A percentile compares a stretch with the other conserved stretches of the same genome.
Evolutionary conservation across 2,329 filamentous ascomycete species (phyloP).

Genomic region (Arthrobotrys entomopaga): DNA sequence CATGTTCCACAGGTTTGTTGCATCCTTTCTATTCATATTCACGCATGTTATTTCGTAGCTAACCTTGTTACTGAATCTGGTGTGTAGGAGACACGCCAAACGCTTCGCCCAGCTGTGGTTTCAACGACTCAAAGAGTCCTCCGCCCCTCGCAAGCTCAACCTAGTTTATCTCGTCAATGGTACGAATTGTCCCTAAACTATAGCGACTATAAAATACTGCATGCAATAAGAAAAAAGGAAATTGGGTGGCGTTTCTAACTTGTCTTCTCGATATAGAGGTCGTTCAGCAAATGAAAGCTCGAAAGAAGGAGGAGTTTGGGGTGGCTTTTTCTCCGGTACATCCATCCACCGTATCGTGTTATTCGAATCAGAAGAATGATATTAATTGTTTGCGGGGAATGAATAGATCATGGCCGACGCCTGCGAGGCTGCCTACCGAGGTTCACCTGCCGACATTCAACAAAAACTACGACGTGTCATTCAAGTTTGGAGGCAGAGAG

Average conservation of each 20-base stretch:
- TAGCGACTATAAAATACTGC: too few species aligned
- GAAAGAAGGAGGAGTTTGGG: conserved; percentile 91
- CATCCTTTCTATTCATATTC: not conserved
- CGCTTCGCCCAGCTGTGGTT: conserved; percentile 92
- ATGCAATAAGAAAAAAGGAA: too few species aligned
- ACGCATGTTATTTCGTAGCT: not conserved
- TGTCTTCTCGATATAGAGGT: conserved; percentile 73
- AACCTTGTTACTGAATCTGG: not conserved
- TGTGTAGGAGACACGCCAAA: conserved; percentile 83
- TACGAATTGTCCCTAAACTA: conserved; percentile 63
- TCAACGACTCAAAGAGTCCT: conserved; percentile 85
- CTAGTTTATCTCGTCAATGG: conserved; percentile 95
- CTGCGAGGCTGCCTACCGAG: conserved; percentile 89
- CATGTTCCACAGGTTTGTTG: conserved; percentile 90
- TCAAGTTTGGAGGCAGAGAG: conserved; percentile 89
- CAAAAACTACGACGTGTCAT: conserved; percentile 86
- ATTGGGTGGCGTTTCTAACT: conserved; percentile 15
- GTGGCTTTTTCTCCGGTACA: conserved; percentile 82
- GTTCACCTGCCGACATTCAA: conserved; percentile 84
- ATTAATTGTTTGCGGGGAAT: not conserved
- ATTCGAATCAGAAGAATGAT: not conserved
- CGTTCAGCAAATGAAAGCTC: conserved; percentile 92
- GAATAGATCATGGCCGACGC: conserved; percentile 82
- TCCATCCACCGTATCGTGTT: conserved; percentile 25
- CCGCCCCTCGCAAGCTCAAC: conserved; percentile 84